Evolutionary conservation across 169 alveolate genomes (phyloP).

Genomic region (Eimeria necatrix): DNA sequence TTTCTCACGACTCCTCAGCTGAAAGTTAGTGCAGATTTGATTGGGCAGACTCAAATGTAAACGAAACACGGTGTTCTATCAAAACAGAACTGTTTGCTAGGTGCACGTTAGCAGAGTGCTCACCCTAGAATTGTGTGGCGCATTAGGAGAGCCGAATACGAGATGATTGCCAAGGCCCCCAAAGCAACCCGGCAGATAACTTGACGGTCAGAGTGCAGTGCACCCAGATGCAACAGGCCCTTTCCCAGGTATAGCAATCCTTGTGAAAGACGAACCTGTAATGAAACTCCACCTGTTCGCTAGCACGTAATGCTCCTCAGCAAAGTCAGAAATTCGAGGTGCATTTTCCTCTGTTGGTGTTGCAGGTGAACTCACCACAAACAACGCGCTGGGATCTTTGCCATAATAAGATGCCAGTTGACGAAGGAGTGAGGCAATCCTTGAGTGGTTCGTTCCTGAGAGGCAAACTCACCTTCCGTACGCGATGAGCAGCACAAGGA

Average conservation of each 20-base stretch:
- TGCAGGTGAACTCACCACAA: conserved; percentile 96
- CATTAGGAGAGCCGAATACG: conserved; percentile 94
- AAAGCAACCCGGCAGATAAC: conserved; percentile 95
- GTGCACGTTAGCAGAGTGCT: conserved; percentile 73
- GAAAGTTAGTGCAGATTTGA: background rate
- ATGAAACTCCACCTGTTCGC: background rate
- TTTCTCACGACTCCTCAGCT: too few species aligned
- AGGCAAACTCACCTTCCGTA: background rate
- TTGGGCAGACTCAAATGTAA: background rate
- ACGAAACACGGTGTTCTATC: background rate
- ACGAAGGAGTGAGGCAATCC: conserved; percentile 97
- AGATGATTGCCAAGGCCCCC: conserved; percentile 95
- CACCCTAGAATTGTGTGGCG: conserved; percentile 91
- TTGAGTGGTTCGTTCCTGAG: conserved; percentile 96
- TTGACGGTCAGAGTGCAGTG: conserved; percentile 97
- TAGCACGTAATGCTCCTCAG: background rate
- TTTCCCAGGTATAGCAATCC: conserved; percentile 97
- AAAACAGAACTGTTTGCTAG: too few species aligned
- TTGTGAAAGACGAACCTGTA: conserved; percentile 82
- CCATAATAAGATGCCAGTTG: conserved; percentile 97
- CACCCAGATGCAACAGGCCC: conserved; percentile 97
- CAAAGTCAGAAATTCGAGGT: background rate
- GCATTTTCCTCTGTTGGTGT: background rate
- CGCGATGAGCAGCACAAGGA: too few species aligned
- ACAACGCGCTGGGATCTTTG: conserved; percentile 96